Evolutionary conservation across 495 filamentous ascomycete species (phyloP), one percentile per base, ranked within the genome.

Genomic region (Podospora comata): DNA sequence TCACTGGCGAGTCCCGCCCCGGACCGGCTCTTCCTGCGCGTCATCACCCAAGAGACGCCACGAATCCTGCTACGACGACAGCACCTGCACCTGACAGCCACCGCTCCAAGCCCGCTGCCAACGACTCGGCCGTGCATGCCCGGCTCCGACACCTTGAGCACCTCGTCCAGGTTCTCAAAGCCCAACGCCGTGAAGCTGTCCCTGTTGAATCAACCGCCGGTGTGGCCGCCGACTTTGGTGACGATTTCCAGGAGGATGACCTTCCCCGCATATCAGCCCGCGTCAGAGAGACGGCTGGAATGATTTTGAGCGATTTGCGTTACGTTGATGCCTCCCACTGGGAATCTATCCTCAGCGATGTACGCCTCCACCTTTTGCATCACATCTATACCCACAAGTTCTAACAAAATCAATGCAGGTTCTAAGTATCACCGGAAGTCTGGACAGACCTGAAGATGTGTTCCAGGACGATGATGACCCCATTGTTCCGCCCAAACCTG

Each of bases 141-240:
- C 81, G 83, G 5, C 72, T 86, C 13, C 81, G 82, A 70, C 84
- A 86, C 71, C 71, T 86, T 26, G 83, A 85, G 68, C 84, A 84
- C 59, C 69, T 86, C 56, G 81, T 86, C 6, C 75, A 82, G 68
- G 83, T 72, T 71, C 81, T 65, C 75, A 85, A 75, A 71, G 78
- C 70, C 64, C 79, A 74, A 75, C 70, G 39, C 32, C 73, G 71
- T 32, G 68, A 67, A 4, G 19, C 48, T 20, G 27, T 7, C 27
- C 19, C 53, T 30, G 28, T 19, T 30, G 66, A 72, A 3, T 4
- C 62, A n/a, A 9, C 30, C 18, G 26, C 48, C 5, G 19, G 5
- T 9, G 30, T 27, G 11, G 64, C 26, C 5, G 15, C 32, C 5
- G 34, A 64, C 60, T 9, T 9, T 39, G 61, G 30, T 18, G 62